Evolutionary conservation across 2,329 filamentous ascomycete genomes (phyloP), one percentile per base, ranked within the genome.

Genomic region (Chrysoporthe deuterocubensis): DNA sequence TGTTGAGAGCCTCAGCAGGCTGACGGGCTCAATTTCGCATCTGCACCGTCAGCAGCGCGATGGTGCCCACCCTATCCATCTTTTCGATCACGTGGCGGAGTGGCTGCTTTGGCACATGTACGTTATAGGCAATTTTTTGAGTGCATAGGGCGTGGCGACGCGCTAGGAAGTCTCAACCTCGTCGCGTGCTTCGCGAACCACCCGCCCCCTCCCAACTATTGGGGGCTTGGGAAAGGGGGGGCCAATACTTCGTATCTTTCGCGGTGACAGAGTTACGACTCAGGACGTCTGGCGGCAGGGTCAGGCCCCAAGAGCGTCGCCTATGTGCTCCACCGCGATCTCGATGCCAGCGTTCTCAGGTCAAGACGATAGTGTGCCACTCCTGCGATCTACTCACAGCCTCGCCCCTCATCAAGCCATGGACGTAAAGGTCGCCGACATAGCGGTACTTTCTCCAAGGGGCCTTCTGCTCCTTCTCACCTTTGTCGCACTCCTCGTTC

Each of bases 321-420:
- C 37, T 46, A 13, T 13, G 44, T 4, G 6, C 4, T n/a, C 44
- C 14, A 16, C 13, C 13, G 18, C 18, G 44, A 18, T 46, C 54
- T 21, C 1, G 54, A 9, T 40, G 13, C 54, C n/a, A 14, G 54
- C 18, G n/a, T 8, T 40, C 18, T 3, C 32, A 6, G 3, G 16
- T 40, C 54, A 57, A 14, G 7, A 57, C 16, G 16, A 40, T 2
- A 40, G 34, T 57, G 5, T 57, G 32, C 18, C 34, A 40, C 4
- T 40, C 16, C 54, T 57, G 34, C 18, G 32, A 9, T 34, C 9
- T 2, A 40, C 54, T 5, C 18, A 57, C 54, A 8, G 54, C 34
- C 54, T 57, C 54, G 8, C 54, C 18, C 34, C 54, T 57, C 54
- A 57, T 57, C 32, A 57, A 40, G 2, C 54, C 54, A 13, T 57